Base-by-base conservation (phyloP, 2,329 filamentous ascomycete species). In the Coleophoma cylindrospora region DNA sequence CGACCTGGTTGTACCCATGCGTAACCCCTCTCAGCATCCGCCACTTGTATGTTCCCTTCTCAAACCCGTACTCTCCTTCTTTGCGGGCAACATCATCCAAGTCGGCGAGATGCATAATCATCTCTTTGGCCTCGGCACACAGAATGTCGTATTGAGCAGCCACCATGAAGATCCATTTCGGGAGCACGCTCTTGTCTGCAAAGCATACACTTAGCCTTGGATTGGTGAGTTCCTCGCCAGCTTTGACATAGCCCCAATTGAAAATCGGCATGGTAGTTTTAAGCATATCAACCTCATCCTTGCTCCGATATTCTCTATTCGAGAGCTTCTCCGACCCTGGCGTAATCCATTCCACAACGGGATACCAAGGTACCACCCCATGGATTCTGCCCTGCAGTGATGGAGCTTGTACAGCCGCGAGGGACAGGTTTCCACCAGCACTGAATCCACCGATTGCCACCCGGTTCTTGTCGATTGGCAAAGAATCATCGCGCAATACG, bases 361-460 rank as follows among this genome's bases (percentile, higher is more conserved):
- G 71, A 52, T 75, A 79, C 40, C 75, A 63, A 3, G 71, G 63
- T 8, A 76, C 58, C 0, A 70, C 65, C 0, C 70, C 74, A 5
- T 60, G 56, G 12, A 72, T 51, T 43, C 48, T 57, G 13, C 47
- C 51, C 34, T 54, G 50, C 34, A 77, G 54, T 13, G 54, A 59
- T 0, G 67, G 65, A 10, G 72, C 56, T 55, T 76, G 73, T 13
- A 67, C 58, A 0, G 68, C 69, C 7, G 66, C 61, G 1, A 79
- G 62, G 1, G 70, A 57, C 1, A 80, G 64, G 57, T 76, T 79
- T 2, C 70, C 77, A 22, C 77, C 77, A 0, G 76, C 76, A 34
- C 73, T 75, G 62, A 74, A 79, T 10, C 77, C 77, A 1, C 64
- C 69, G 1, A 80, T 53, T 0, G 69, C 68, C 4, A 78, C 65